Base-by-base conservation (phyloP, 2,329 filamentous ascomycete genomes). In the Sarocladium strictum region DNA sequence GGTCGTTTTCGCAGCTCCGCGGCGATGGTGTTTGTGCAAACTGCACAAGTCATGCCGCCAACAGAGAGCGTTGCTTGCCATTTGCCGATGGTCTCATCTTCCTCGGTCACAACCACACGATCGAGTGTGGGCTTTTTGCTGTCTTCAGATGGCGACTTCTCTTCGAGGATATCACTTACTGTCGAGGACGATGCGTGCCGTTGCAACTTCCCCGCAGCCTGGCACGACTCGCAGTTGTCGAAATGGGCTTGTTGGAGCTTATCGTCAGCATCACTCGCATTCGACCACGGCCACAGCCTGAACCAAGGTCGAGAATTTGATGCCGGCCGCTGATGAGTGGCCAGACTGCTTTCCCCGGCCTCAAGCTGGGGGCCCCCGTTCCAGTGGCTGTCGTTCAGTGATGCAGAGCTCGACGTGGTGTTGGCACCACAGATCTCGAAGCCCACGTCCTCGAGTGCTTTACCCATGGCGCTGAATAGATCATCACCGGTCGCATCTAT, bases 11-110 rank as follows among this genome's bases (percentile, higher is more conserved):
- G 70, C 35, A 90, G 67, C 58, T 80, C 79, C 6, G 77, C 70
- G 12, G 79, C 84, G 60, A 90, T 81, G 37, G 76, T 75, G 63
- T 84, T 85, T 53, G 77, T 77, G 62, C 87, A 91, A 12, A 85
- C 78, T 14, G 83, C 81, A 64, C 87, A 90, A 3, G 84, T 89
- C 86, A 91, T 90, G 53, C 87, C 87, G 26, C 78, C 81, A 38
- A 91, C 77, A 19, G 84, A 80, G n/a, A 84, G 58, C 0, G 72
- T 76, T 2, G 75, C 79, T 37, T 74, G 69, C 74, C 77, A 84
- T 40, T 40, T 33, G 27, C 47, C 17, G 4, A n/a, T 7, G 5
- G 27, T 3, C 6, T 9, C 5, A 4, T 32, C 47, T 3, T 27
- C 47, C 14, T 33, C 47, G 12, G 27, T 12, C 7, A 51, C 47